phyloP scores from a whole-genome alignment of 2,329 filamentous ascomycete species.

The Pyricularia grisea region DNA sequence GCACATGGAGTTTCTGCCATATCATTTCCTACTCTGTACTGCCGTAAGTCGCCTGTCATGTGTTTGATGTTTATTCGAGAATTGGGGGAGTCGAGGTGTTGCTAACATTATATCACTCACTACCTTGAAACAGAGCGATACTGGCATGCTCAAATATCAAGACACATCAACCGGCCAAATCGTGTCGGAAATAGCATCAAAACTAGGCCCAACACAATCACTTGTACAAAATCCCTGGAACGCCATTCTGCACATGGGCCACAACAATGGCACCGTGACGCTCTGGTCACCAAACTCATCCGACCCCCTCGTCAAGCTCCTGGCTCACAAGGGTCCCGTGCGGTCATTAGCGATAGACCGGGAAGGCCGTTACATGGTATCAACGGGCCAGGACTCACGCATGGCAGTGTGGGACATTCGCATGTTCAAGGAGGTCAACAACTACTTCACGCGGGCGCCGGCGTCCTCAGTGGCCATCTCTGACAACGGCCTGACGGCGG shows the following conservation, averaged over 20 bases:
- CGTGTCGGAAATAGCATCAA: conserved; percentile 76
- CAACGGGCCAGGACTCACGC: conserved; percentile 13
- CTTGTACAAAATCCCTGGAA: conserved; percentile 87
- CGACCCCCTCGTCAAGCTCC: conserved; percentile 80
- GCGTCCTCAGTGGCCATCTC: conserved; percentile 80
- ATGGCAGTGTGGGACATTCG: conserved; percentile 15
- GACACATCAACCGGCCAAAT: conserved; percentile 90
- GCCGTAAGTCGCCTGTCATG: conserved; percentile 45
- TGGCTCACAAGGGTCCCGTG: conserved; percentile 84
- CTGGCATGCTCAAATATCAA: conserved; percentile 84
- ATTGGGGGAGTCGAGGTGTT: background rate
- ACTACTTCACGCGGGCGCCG: conserved; percentile 75
- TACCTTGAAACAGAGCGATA: conserved; percentile 48
- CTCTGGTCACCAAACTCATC: conserved; percentile 91
- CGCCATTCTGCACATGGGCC: conserved; percentile 82
- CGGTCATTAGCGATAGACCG: conserved; percentile 77
- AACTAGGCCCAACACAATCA: conserved; percentile 73
- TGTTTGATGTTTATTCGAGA: background rate
- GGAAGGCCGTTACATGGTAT: conserved; percentile 57
- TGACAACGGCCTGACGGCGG: conserved; percentile 77
- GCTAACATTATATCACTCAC: conserved; percentile 10
- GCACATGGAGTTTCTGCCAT: conserved; percentile 91
- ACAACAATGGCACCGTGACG: conserved; percentile 90
- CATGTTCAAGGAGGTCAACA: conserved; percentile 71
- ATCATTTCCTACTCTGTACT: conserved; percentile 88